phyloP scores from a whole-genome alignment of 2,329 filamentous ascomycete genomes.

The Colletotrichum viniferum region DNA sequence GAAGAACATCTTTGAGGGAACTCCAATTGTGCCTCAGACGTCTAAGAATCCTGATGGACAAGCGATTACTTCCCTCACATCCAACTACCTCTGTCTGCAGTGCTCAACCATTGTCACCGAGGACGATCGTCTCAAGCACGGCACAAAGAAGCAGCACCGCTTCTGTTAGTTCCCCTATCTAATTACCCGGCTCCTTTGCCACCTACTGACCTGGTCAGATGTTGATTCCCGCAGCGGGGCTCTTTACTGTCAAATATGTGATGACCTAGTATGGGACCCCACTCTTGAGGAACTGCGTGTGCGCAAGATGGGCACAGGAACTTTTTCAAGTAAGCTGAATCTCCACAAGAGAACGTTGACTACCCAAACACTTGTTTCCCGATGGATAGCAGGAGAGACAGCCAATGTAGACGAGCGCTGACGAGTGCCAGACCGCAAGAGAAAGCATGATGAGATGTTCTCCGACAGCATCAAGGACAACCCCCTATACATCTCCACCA shows the following conservation, averaged over 20 bases:
- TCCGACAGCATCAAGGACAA: constrained; percentile 71
- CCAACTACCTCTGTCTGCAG: constrained; percentile 75
- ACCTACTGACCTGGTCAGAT: constrained; percentile 52
- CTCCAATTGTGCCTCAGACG: constrained; percentile 68
- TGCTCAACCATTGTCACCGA: constrained; percentile 72
- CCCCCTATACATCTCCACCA: constrained; percentile 75
- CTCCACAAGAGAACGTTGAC: neutral
- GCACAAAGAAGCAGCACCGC: constrained; percentile 70
- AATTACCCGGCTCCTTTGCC: neutral
- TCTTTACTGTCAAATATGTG: constrained; percentile 81
- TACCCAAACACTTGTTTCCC: neutral
- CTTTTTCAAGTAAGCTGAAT: constrained; percentile 62
- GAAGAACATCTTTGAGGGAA: constrained; percentile 71
- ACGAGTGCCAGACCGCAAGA: constrained; percentile 64
- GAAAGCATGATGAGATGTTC: constrained; percentile 76
- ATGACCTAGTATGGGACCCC: constrained; percentile 83
- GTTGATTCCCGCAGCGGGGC: constrained; percentile 78
- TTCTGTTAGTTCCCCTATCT: constrained; percentile 65
- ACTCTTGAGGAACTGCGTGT: constrained; percentile 77
- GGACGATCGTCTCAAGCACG: constrained; percentile 70
- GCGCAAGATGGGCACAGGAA: constrained; percentile 70
- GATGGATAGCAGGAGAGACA: neutral
- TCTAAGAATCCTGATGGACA: constrained; percentile 62
- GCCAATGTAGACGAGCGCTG: neutral
- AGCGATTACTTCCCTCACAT: constrained; percentile 65